Conservation (phyloP, 2,329 filamentous ascomycete genomes). For the Chalara sp. region DNA sequence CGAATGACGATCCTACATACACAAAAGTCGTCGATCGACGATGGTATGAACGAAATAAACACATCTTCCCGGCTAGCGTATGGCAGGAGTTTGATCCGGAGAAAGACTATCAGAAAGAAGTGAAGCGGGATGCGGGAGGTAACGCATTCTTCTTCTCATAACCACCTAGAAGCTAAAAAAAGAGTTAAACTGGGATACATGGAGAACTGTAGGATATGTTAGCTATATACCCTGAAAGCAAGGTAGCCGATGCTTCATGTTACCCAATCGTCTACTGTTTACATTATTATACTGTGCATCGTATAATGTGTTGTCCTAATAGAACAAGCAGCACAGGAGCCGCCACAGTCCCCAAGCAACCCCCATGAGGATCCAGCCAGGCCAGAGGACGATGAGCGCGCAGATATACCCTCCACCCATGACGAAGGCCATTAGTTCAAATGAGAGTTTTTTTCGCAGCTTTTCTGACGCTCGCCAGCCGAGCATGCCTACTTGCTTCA, state of each 20-base stretch:
- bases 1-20: slow-evolving; percentile 65
- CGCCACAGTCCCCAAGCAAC: slow-evolving; percentile 7
- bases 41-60: slow-evolving; percentile 97
- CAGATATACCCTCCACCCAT: slow-evolving; percentile 22
- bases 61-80: slow-evolving; percentile 92
- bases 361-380: slow-evolving; percentile 24
- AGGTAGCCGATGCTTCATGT: no score
- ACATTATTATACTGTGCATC: no score
- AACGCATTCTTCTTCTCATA: slow-evolving; percentile 86
- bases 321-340: slow-evolving; percentile 1
- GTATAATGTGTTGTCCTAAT: no score
- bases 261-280: no score
- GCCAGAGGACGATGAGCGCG: slow-evolving; percentile 25
- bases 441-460: slow-evolving; percentile 19
- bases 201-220: no score
- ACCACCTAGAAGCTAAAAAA: not conserved
- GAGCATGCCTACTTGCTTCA: not conserved
- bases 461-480: slow-evolving; percentile 15
- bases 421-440: slow-evolving; percentile 23
- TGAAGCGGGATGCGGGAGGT: slow-evolving; percentile 77
- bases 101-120: slow-evolving; percentile 71
- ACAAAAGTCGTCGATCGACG: slow-evolving; percentile 94
- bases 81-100: slow-evolving; percentile 95
- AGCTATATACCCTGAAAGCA: no score
- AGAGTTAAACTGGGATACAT: no score